phyloP scores from a whole-genome alignment of 768 basidiomycete genomes.

The Mycena galericulata region DNA sequence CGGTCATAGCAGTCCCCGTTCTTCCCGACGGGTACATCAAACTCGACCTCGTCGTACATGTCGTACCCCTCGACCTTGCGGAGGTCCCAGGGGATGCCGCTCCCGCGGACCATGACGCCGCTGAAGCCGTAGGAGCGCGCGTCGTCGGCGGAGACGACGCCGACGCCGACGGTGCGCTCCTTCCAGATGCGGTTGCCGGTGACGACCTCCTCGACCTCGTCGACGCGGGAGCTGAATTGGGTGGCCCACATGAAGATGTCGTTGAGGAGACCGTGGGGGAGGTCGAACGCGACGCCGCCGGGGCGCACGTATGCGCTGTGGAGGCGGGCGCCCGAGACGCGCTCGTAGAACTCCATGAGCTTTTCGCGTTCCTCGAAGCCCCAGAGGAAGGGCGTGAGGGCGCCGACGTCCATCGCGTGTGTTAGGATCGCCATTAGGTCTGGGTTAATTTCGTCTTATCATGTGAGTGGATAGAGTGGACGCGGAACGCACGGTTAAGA shows the following conservation, averaged over 20 bases:
- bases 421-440: slow-evolving; percentile 98
- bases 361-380: slow-evolving; percentile 99
- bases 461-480: background rate
- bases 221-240: slow-evolving; percentile 89
- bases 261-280: slow-evolving; percentile 98
- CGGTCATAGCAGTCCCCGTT: slow-evolving; percentile 99
- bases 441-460: slow-evolving; percentile 42
- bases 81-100: slow-evolving; percentile 95
- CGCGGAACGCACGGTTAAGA: slow-evolving; percentile 78
- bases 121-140: slow-evolving; percentile 94
- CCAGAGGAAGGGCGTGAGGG: slow-evolving; percentile 98
- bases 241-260: slow-evolving; percentile 99
- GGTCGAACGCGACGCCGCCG: slow-evolving; percentile 96
- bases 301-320: slow-evolving; percentile 99
- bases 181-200: slow-evolving; percentile 99
- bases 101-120: slow-evolving; percentile 96
- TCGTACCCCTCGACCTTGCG: slow-evolving; percentile 94
- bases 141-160: slow-evolving; percentile 90
- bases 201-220: slow-evolving; percentile 98
- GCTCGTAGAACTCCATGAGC: slow-evolving; percentile 99
- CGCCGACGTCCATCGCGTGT: slow-evolving; percentile 97
- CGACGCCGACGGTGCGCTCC: slow-evolving; percentile 90
- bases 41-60: slow-evolving; percentile 97
- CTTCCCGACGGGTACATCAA: slow-evolving; percentile 96
- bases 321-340: slow-evolving; percentile 96